Base-by-base conservation (phyloP, 345 rosid genomes). In the Geranium rotundifolium region DNA sequence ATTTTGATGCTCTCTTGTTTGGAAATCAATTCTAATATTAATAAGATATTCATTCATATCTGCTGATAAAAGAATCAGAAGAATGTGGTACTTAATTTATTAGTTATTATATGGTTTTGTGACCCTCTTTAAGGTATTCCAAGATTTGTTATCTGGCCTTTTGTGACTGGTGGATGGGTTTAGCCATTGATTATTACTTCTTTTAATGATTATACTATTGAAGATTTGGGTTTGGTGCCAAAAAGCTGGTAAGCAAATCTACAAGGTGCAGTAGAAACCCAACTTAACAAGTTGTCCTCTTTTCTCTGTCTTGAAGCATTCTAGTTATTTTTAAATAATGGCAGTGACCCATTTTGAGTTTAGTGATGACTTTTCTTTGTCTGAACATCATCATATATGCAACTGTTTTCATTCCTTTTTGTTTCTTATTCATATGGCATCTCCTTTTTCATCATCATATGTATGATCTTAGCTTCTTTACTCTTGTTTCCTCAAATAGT, bases 301-400 rank as follows among this genome's bases (percentile, higher is more conserved):
- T 63, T 67, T 66, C 65, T 68, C 65, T 19, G 23, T 62, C 52
- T 63, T 65, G 56, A 73, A 63, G 75, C 58, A 67, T 69, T 75
- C 66, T 49, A 56, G 5, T 20, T 17, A 17, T 29, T 9, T 54
- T 20, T n/a, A 17, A 59, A 55, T 17, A 57, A 41, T 20, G 56
- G 31, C 46, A 60, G 63, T 18, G 7, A 13, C 8, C 59, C 17
- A 56, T 29, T 29, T 17, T 39, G 18, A 29, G 65, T 31, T 23
- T 19, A 18, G 59, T 18, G 3, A 29, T 17, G 18, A 57, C 29
- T 9, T 56, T 16, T 34, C 39, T 64, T 12, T 14, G 34, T 34
- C 29, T 59, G 58, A 30, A 18, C 9, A 41, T 62, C 52, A 46
- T 46, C 52, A 46, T 14, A 7, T 7, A 14, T 23, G 27, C 16